These are phyloP conservation scores for Colletotrichum sp. DNA, from an alignment of 2,329 filamentous ascomycete species.

Conservation along the genomic window DNA sequence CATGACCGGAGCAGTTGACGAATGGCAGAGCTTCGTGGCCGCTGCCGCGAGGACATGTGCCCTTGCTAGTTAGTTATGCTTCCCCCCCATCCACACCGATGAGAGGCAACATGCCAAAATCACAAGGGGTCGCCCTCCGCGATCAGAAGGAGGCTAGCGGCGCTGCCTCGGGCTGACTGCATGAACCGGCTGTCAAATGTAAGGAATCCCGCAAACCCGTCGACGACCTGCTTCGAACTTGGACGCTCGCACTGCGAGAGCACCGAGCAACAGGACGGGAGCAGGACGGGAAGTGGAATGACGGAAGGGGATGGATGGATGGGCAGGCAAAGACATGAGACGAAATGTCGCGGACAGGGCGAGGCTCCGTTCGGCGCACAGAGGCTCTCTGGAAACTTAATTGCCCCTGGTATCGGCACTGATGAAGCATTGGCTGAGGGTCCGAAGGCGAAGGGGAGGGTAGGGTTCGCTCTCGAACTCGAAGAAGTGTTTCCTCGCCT, in stretches of 20 bases:
- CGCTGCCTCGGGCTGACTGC: slow-evolving; percentile 5
- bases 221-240: not conserved
- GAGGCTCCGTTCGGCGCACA: slow-evolving; percentile 5
- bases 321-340: slow-evolving; percentile 2
- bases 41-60: not conserved
- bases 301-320: not conserved
- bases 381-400: slow-evolving; percentile 9
- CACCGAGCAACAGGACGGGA: slow-evolving; percentile 2
- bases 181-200: not conserved
- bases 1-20: not conserved
- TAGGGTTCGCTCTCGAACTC: not conserved
- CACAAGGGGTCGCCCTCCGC: not conserved
- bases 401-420: not conserved
- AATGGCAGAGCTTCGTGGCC: not conserved
- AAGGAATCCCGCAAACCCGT: not conserved
- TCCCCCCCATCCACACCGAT: not conserved
- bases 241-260: not conserved
- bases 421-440: not conserved
- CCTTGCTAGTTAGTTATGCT: not conserved
- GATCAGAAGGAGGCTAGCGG: not conserved
- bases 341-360: slow-evolving; percentile 13
- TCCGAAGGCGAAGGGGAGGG: not conserved
- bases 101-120: not conserved
- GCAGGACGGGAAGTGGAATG: slow-evolving; percentile 4
- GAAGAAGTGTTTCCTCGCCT: not conserved